Conservation (phyloP, 2,329 filamentous ascomycete genomes). For the Zarea fungicola region DNA sequence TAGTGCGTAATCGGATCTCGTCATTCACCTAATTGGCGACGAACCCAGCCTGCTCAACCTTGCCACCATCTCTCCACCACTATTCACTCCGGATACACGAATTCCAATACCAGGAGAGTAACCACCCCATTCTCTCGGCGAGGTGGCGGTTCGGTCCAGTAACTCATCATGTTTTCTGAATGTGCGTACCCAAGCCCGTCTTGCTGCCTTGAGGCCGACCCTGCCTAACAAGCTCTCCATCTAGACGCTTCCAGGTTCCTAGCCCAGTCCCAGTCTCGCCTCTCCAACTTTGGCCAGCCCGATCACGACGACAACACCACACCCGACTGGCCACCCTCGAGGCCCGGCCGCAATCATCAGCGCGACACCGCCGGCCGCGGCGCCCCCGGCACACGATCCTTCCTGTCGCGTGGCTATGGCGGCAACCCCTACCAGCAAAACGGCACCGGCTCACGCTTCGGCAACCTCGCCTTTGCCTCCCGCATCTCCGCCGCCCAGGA, state of each 20-base stretch:
- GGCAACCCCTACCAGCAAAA: slow-evolving; percentile 83
- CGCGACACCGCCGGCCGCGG: slow-evolving; percentile 27
- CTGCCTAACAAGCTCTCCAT: slow-evolving; percentile 12
- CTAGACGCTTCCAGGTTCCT: slow-evolving; percentile 94
- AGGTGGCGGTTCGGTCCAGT: slow-evolving; percentile 5
- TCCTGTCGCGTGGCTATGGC: slow-evolving; percentile 40
- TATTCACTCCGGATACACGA: background rate
- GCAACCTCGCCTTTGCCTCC: slow-evolving; percentile 67
- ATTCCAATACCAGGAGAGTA: background rate
- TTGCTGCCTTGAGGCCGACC: background rate
- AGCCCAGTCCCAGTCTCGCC: slow-evolving; percentile 88
- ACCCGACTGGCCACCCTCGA: slow-evolving; percentile 30
- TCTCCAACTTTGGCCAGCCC: slow-evolving; percentile 66
- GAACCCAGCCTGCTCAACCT: background rate
- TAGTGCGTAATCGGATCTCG: slow-evolving; percentile 9
- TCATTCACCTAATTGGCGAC: slow-evolving; percentile 5
- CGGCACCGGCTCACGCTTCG: slow-evolving; percentile 64
- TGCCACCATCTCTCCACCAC: background rate
- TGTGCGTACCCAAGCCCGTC: slow-evolving; percentile 53
- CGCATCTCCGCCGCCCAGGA: slow-evolving; percentile 67
- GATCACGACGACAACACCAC: slow-evolving; percentile 34
- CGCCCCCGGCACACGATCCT: slow-evolving; percentile 33
- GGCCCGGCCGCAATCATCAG: slow-evolving; percentile 25
- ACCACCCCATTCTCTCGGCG: slow-evolving; percentile 5
- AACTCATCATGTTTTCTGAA: slow-evolving; percentile 57